Base-by-base conservation (phyloP, 192 early-diverging fungal genomes). In the Phycomyces blakesleeanus region DNA sequence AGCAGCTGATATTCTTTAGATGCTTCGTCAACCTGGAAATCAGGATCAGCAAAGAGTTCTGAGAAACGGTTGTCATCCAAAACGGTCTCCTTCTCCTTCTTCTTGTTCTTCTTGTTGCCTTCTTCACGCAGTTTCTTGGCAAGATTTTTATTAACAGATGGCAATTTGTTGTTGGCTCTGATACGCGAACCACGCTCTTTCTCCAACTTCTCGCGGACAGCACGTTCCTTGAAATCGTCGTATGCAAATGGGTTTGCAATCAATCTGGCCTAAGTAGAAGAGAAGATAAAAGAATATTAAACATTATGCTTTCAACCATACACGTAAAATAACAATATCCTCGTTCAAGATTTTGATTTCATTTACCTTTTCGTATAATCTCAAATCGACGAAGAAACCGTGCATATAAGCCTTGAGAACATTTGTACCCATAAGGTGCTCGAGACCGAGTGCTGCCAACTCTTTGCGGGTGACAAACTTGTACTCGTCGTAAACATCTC, bases 371-470 rank as follows among this genome's bases (percentile, higher is more conserved):
- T 98, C 92, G 66, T 98, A 97, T 52, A 98, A 75, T 34, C 94
- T 86, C 71, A 94, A 83, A 67, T 98, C 94, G 49, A 98, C 81
- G 74, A 98, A 98, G 88, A 93, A 98, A 55, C 96, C 96, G 74
- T 98, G 96, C 95, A 98, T 97, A 67, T 98, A 98, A 0, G 95
- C 90, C 67, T 93, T 94, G 66, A 97, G 85, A 9, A 95, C 85
- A 63, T 91, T 86, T 37, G 93, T 93, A 22, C 96, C 96, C 59
- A 99, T 80, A 20, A 96, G 80, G 64, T 97, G 93, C 55, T 95
- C 89, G 68, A 99, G 79, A 16, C 90, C 91, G 62, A 98, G 87
- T 51, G 78, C 69, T 16, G 85, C 72, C 12, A 98, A 82, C 68
- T 98, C 97, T 57, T 91, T 89, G 61, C 91, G 84, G 14, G 92